A percentile compares a stretch with the other conserved stretches of the same genome.
Evolutionary conservation across 495 filamentous ascomycete genomes (phyloP).

Genomic region (Aspergillus haitiensis): DNA sequence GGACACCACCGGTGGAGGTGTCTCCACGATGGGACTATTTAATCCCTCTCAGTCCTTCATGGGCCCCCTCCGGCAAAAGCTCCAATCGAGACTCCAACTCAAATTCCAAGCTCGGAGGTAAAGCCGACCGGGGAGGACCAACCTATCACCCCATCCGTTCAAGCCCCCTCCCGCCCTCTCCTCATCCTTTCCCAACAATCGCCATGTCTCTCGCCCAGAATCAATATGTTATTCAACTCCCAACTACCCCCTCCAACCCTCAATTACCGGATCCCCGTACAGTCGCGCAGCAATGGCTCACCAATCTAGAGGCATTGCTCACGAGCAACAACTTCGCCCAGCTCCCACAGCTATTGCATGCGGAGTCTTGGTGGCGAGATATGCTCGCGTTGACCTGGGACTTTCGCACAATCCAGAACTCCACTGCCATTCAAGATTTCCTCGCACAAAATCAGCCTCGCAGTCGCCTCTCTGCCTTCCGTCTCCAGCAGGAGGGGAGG

Average conservation of each 20-base stretch:
- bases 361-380: constrained; percentile 63
- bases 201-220: constrained; percentile 26
- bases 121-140: no score
- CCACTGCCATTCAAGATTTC: constrained; percentile 48
- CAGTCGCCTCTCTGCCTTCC: constrained; percentile 33
- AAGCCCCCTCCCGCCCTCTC: background rate
- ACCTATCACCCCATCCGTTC: no score
- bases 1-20: background rate
- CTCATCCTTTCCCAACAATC: background rate
- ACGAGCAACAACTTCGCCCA: constrained; percentile 21
- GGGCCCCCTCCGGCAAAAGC: background rate
- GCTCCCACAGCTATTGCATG: constrained; percentile 47
- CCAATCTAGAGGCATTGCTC: constrained; percentile 29
- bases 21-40: background rate
- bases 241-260: constrained; percentile 23
- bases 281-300: constrained; percentile 42
- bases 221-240: constrained; percentile 37
- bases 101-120: background rate
- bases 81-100: background rate
- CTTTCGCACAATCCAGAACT: constrained; percentile 53
- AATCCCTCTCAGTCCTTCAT: background rate
- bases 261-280: constrained; percentile 25
- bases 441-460: constrained; percentile 41
- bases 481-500: constrained; percentile 45
- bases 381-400: constrained; percentile 62